A percentile compares a stretch with the other conserved stretches of the same genome.
Conservation (phyloP, 2,329 filamentous ascomycete species). For the Trichoderma hamatum region DNA sequence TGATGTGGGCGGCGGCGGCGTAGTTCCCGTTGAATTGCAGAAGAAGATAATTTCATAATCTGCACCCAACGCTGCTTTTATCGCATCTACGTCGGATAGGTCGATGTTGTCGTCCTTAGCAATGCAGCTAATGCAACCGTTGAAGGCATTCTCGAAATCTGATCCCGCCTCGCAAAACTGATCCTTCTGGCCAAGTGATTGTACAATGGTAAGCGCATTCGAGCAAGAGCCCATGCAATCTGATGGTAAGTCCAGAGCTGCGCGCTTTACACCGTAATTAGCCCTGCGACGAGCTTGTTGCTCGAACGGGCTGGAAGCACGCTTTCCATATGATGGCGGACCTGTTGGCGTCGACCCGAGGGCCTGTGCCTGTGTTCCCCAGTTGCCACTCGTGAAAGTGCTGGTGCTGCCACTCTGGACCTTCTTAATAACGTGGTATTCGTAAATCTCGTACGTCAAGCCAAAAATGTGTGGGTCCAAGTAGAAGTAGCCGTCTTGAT, state of each 20-base stretch:
- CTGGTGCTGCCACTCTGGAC: conserved; percentile 43
- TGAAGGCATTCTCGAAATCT: conserved; percentile 44
- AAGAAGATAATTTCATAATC: conserved; percentile 44
- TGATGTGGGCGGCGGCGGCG: conserved; percentile 29
- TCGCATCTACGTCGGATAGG: conserved; percentile 33
- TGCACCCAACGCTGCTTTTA: conserved; percentile 46
- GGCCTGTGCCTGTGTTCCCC: conserved; percentile 53
- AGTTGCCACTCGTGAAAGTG: conserved; percentile 59
- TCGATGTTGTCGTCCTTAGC: conserved; percentile 29
- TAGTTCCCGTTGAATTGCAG: conserved; percentile 43
- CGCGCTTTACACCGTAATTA: conserved; percentile 45
- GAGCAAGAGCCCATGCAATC: conserved; percentile 59
- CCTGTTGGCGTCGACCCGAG: conserved; percentile 34
- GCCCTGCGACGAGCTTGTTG: conserved; percentile 30
- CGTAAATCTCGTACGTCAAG: conserved; percentile 64
- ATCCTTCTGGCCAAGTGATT: conserved; percentile 50
- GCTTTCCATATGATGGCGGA: conserved; percentile 18
- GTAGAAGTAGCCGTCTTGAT: conserved; percentile 61
- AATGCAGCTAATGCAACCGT: conserved; percentile 50
- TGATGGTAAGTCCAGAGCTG: conserved; percentile 44
- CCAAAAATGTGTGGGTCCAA: conserved; percentile 65
- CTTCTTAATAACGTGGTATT: conserved; percentile 45
- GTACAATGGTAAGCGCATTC: conserved; percentile 50
- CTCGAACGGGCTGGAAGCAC: conserved; percentile 4
- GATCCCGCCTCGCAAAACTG: conserved; percentile 50